Evolutionary conservation across 169 alveolate species (phyloP).

Genomic region (Eimeria acervulina): DNA sequence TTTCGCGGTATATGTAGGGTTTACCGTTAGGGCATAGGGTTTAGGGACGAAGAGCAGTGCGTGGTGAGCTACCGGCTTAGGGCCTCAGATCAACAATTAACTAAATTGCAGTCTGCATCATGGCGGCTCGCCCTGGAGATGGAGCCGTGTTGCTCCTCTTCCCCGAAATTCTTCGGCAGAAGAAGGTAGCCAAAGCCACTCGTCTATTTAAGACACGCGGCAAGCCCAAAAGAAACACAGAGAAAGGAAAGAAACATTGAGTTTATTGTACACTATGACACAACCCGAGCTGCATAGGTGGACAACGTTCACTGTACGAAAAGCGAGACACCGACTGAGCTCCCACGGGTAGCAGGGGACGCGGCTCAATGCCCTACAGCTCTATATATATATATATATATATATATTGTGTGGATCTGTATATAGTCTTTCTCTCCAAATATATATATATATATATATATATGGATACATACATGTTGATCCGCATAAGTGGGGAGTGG

Average conservation of each 20-base stretch:
- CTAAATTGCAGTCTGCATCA: background rate
- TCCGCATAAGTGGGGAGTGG: background rate
- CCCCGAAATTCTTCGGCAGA: conserved; percentile 53
- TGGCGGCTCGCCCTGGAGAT: conserved; percentile 68
- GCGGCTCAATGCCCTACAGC: background rate
- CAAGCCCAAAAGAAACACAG: background rate
- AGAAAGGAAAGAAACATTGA: background rate
- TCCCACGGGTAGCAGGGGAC: background rate
- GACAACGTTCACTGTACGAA: background rate
- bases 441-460: background rate
- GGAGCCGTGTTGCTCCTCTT: conserved; percentile 75
- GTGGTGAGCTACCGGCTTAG: background rate
- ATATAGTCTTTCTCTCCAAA: too few species aligned
- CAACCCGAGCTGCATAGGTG: background rate
- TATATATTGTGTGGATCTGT: too few species aligned
- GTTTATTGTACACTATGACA: background rate
- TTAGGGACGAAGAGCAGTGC: background rate
- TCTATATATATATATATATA: background rate
- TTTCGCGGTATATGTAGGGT: background rate
- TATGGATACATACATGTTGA: background rate
- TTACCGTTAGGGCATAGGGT: background rate
- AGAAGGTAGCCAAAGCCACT: conserved; percentile 15
- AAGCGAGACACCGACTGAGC: background rate
- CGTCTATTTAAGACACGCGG: background rate
- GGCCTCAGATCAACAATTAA: background rate